Conservation (phyloP, 108 stramenopile genomes). For the Tribonema minus region DNA sequence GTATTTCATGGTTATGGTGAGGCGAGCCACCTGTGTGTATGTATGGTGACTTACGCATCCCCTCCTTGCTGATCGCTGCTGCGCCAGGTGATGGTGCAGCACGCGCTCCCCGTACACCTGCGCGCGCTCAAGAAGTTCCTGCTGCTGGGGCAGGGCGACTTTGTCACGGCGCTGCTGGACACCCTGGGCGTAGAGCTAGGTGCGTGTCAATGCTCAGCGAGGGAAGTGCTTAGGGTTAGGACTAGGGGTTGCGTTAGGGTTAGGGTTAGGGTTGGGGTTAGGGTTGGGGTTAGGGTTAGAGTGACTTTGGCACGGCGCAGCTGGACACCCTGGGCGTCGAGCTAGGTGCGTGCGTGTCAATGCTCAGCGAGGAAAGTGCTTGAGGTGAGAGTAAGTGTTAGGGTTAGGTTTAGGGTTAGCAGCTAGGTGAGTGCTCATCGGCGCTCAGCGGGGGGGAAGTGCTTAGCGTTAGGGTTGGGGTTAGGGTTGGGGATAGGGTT, state of each 20-base stretch:
- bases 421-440: no score
- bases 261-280: no score
- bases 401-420: no score
- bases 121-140: slow-evolving; percentile 85
- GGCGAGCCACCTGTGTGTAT: not conserved
- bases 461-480: no score
- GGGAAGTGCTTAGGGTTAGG: no score
- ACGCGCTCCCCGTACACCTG: slow-evolving; percentile 78
- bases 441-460: no score
- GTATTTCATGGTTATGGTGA: not conserved
- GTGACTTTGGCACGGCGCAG: not conserved
- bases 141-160: slow-evolving; percentile 76
- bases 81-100: slow-evolving; percentile 57
- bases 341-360: not conserved
- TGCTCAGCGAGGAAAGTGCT: no score
- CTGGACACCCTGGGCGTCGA: not conserved
- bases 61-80: not conserved
- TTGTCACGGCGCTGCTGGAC: not conserved
- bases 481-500: no score
- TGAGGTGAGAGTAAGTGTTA: not conserved
- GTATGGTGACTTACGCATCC: not conserved
- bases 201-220: no score
- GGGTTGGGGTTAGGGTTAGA: no score
- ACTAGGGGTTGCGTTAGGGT: not conserved
- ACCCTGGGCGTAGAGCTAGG: not conserved